Evolutionary conservation across 108 stramenopile genomes (phyloP).

Genomic region (Cyclotella atomus): DNA sequence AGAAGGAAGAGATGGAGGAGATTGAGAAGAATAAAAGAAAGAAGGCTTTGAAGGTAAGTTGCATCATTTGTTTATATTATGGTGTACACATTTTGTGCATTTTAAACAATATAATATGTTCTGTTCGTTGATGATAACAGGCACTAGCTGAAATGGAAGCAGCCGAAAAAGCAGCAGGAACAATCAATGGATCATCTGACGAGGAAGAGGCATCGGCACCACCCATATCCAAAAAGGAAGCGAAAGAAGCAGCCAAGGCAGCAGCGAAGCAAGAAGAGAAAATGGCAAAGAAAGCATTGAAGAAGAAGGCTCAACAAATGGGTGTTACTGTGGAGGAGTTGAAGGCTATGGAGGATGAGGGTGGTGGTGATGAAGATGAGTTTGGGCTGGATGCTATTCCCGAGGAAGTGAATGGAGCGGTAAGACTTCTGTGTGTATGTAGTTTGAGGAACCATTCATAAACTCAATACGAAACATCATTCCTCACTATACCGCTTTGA

Average conservation of each 20-base stretch:
- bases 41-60: slow-evolving; percentile 39
- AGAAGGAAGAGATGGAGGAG: slow-evolving; percentile 26
- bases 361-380: slow-evolving; percentile 21
- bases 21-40: slow-evolving; percentile 53
- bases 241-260: slow-evolving; percentile 41
- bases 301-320: slow-evolving; percentile 44
- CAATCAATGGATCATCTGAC: slow-evolving; percentile 9
- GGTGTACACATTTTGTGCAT: not conserved
- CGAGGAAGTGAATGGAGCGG: slow-evolving; percentile 10
- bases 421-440: no score
- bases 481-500: not conserved
- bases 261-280: slow-evolving; percentile 55
- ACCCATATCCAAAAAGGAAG: slow-evolving; percentile 52
- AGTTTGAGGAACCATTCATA: no score
- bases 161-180: slow-evolving; percentile 24
- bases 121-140: not conserved
- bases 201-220: not conserved
- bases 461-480: no score
- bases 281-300: slow-evolving; percentile 24
- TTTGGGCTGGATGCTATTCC: not conserved
- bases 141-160: slow-evolving; percentile 57
- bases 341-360: slow-evolving; percentile 29
- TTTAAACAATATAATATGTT: not conserved
- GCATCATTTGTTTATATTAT: not conserved
- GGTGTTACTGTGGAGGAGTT: slow-evolving; percentile 38